These are phyloP conservation scores for Colletotrichum sp. DNA, from an alignment of 2,329 filamentous ascomycete genomes.

Conservation along the genomic window DNA sequence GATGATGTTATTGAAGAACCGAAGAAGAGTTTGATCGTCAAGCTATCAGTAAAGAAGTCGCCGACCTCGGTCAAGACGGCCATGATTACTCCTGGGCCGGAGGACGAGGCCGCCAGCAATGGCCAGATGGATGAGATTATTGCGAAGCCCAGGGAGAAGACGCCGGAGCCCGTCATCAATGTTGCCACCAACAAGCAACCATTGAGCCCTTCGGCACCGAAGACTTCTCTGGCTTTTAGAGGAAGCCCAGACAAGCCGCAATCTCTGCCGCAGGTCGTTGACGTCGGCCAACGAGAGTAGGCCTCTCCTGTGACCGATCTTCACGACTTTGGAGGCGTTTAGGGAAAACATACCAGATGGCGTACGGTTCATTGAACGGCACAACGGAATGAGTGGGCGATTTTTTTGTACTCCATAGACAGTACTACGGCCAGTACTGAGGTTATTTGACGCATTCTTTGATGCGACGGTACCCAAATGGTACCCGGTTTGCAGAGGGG, in stretches of 20 bases:
- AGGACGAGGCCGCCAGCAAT: neutral
- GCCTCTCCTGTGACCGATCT: neutral
- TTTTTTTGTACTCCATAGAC: conserved; percentile 1
- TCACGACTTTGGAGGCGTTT: conserved; percentile 12
- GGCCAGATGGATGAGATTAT: conserved; percentile 3
- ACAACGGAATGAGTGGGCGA: neutral
- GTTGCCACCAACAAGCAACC: conserved; percentile 24
- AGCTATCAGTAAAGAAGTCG: conserved; percentile 61
- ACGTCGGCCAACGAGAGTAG: conserved; percentile 34
- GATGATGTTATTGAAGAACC: conserved; percentile 53
- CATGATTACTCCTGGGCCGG: neutral
- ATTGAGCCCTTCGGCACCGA: conserved; percentile 35
- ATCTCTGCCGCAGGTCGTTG: conserved; percentile 33
- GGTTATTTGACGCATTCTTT: neutral
- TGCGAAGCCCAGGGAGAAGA: conserved; percentile 1
- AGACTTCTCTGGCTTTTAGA: conserved; percentile 61
- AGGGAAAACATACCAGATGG: neutral
- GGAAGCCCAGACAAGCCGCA: conserved; percentile 65
- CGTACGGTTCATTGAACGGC: conserved; percentile 16
- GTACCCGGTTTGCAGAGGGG: conserved; percentile 12
- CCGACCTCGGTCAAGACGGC: conserved; percentile 27
- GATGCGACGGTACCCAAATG: neutral
- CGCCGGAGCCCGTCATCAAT: conserved; percentile 19
- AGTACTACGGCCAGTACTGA: neutral
- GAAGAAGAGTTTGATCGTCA: conserved; percentile 73